Evolutionary conservation across 129 eudicot genomes (phyloP).

Genomic region (Flaveria bidentis): DNA sequence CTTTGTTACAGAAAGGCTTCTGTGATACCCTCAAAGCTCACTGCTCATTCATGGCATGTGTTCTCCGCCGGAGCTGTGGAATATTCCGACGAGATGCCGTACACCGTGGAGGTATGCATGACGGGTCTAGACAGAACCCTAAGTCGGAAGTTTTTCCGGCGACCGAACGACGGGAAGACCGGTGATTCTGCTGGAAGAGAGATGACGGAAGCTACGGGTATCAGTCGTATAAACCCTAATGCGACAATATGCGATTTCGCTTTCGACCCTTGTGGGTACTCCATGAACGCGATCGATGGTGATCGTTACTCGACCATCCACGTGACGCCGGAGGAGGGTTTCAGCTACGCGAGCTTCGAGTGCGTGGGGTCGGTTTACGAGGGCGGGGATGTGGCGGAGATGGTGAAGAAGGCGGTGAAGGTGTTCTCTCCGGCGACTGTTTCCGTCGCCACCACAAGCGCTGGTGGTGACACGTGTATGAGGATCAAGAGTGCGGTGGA

Average conservation of each 20-base stretch:
- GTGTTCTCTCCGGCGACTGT: slow-evolving; percentile 66
- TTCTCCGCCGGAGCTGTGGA: slow-evolving; percentile 50
- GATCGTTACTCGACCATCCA: slow-evolving; percentile 79
- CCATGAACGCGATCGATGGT: slow-evolving; percentile 74
- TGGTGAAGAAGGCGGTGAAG: slow-evolving; percentile 60
- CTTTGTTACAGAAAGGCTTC: slow-evolving; percentile 58
- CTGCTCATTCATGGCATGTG: slow-evolving; percentile 70
- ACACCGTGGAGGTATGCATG: slow-evolving; percentile 81
- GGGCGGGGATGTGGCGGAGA: slow-evolving; percentile 37
- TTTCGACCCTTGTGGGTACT: slow-evolving; percentile 87
- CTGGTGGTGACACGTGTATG: slow-evolving; percentile 42
- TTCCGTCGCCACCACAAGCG: slow-evolving; percentile 61
- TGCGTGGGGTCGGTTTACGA: slow-evolving; percentile 63
- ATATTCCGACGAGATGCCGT: slow-evolving; percentile 24
- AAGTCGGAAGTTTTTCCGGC: slow-evolving; percentile 72
- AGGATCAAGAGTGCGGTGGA: slow-evolving; percentile 51
- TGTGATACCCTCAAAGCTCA: slow-evolving; percentile 59
- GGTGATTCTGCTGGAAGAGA: slow-evolving; percentile 68
- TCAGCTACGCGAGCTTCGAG: slow-evolving; percentile 83
- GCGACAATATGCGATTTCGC: slow-evolving; percentile 73
- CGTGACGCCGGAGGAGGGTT: slow-evolving; percentile 89
- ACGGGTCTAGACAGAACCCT: slow-evolving; percentile 68
- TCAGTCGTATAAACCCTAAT: slow-evolving; percentile 49
- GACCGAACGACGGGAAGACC: slow-evolving; percentile 54
- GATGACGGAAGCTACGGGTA: slow-evolving; percentile 66